These are phyloP conservation scores for Cercophora sp. DNA, from an alignment of 495 filamentous ascomycete genomes.

Conservation along the genomic window DNA sequence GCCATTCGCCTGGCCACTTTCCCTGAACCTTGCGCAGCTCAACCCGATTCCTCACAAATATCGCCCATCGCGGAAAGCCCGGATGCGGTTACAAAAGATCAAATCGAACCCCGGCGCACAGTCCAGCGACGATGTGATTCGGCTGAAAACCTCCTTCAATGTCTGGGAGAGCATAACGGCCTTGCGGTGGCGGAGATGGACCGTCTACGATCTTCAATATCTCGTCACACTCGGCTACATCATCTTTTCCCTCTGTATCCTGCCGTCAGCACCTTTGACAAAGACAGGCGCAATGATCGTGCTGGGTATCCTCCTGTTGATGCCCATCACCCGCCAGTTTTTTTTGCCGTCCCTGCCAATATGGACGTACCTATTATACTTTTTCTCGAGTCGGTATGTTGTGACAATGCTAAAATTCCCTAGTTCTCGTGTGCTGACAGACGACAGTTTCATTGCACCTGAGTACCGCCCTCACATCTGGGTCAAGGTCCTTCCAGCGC, in stretches of 20 bases:
- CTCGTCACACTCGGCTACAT: conserved; percentile 64
- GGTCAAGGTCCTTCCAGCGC: conserved; percentile 89
- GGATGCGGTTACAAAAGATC: conserved; percentile 57
- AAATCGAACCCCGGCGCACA: conserved; percentile 62
- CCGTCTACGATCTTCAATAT: conserved; percentile 82
- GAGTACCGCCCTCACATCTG: conserved; percentile 87
- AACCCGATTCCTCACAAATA: conserved; percentile 65
- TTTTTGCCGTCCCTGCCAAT: conserved; percentile 84
- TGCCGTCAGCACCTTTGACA: conserved; percentile 66
- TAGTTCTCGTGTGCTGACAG: neutral
- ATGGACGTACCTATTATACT: conserved; percentile 78
- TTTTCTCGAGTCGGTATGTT: conserved; percentile 85
- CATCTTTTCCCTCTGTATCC: conserved; percentile 78
- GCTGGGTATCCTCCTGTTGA: conserved; percentile 64
- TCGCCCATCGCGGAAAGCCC: conserved; percentile 68
- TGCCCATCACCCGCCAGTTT: conserved; percentile 89
- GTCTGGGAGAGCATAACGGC: conserved; percentile 67
- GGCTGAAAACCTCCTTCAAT: conserved; percentile 77
- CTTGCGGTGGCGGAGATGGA: conserved; percentile 75
- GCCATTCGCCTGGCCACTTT: conserved; percentile 25
- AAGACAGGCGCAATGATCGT: conserved; percentile 66
- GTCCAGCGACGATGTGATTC: conserved; percentile 49
- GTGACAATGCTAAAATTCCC: neutral
- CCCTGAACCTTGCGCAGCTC: conserved; percentile 27
- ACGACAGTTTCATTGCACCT: conserved; percentile 67